These are phyloP conservation scores for Nelumbo lutea DNA, from an alignment of 164 flowering plant genomes.

Conservation along the genomic window DNA sequence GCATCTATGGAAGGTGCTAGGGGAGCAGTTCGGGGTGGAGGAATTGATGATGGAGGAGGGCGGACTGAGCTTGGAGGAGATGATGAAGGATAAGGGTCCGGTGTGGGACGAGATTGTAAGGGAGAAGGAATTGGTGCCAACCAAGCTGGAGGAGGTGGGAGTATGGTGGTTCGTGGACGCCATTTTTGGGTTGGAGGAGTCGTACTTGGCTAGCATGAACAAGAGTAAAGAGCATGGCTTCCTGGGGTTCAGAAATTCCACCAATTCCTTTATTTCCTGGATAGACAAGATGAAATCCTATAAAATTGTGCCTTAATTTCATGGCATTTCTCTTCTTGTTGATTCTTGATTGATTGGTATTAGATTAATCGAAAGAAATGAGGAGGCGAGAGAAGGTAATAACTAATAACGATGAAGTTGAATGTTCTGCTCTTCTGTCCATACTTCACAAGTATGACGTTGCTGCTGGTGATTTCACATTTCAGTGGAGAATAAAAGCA, in stretches of 20 bases:
- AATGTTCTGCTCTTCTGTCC: too few species aligned
- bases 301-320: constrained; percentile 51
- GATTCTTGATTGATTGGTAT: neutral
- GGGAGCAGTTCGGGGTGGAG: constrained; percentile 64
- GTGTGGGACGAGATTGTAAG: constrained; percentile 80
- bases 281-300: constrained; percentile 54
- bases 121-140: constrained; percentile 45
- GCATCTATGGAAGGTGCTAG: constrained; percentile 73
- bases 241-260: constrained; percentile 72
- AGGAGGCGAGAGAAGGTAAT: neutral
- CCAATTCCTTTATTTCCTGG: constrained; percentile 51
- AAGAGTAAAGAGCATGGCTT: constrained; percentile 89
- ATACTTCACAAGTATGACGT: too few species aligned
- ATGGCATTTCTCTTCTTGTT: neutral
- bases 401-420: too few species aligned
- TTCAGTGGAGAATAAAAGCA: too few species aligned
- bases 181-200: constrained; percentile 15
- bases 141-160: constrained; percentile 58
- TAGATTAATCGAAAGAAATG: too few species aligned
- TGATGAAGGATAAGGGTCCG: constrained; percentile 56
- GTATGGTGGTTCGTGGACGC: constrained; percentile 63
- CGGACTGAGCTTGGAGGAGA: constrained; percentile 39
- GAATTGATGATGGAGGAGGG: constrained; percentile 39
- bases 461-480: too few species aligned
- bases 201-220: constrained; percentile 47